These are phyloP conservation scores for Monilinia fructigena DNA, from an alignment of 2,329 filamentous ascomycete genomes.

Conservation along the genomic window DNA sequence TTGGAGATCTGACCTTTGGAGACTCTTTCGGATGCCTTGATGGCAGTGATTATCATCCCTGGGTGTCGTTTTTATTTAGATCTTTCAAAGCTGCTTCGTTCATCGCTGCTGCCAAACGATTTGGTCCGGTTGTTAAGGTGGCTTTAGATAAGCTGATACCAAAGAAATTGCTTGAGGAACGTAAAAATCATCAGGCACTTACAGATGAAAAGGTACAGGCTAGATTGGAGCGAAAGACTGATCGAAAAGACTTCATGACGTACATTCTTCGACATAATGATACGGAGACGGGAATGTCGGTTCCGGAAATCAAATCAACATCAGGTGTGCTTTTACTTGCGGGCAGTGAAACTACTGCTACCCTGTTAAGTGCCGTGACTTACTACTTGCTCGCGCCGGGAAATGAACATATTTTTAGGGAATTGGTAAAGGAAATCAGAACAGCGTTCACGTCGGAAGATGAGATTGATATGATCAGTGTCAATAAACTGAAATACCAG, in stretches of 20 bases:
- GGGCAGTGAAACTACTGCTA: slow-evolving; percentile 28
- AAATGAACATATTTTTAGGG: slow-evolving; percentile 31
- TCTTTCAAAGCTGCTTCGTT: slow-evolving; percentile 32
- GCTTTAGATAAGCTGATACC: slow-evolving; percentile 19
- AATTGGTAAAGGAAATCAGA: slow-evolving; percentile 45
- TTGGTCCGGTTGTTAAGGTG: slow-evolving; percentile 25
- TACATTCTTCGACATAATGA: slow-evolving; percentile 31
- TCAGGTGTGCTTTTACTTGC: slow-evolving; percentile 23
- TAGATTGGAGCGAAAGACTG: slow-evolving; percentile 29
- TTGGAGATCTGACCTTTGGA: slow-evolving; percentile 47
- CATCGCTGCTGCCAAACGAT: slow-evolving; percentile 26
- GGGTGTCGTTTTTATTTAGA: slow-evolving; percentile 34
- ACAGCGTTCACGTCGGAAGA: slow-evolving; percentile 40
- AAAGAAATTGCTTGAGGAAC: slow-evolving; percentile 24
- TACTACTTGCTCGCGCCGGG: slow-evolving; percentile 38
- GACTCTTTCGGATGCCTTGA: slow-evolving; percentile 42
- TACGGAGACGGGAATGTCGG: slow-evolving; percentile 28
- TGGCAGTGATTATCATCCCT: slow-evolving; percentile 35
- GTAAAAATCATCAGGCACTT: slow-evolving; percentile 27
- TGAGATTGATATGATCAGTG: slow-evolving; percentile 42
- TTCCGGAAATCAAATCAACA: slow-evolving; percentile 22
- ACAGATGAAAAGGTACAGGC: slow-evolving; percentile 27
- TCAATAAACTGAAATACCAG: slow-evolving; percentile 19
- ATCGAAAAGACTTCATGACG: slow-evolving; percentile 41
- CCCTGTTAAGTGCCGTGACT: slow-evolving; percentile 26